Conservation (phyloP, 1,139 yeast genomes). For the Sugiyamaella paludigena region DNA sequence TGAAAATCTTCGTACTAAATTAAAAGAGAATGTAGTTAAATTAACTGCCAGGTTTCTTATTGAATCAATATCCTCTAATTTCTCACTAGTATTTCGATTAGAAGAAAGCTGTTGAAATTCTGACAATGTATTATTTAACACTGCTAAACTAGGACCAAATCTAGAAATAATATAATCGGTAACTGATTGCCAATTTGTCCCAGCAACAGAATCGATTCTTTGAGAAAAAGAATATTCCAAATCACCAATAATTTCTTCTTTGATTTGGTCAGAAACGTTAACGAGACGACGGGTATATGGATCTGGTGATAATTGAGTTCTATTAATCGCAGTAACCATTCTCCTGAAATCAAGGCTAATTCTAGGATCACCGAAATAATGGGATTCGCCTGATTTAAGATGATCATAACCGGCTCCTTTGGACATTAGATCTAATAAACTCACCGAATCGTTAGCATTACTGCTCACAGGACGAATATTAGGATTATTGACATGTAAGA, state of each 20-base stretch:
- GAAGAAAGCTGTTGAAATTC: constrained; percentile 13
- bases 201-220: constrained; percentile 37
- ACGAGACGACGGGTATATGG: constrained; percentile 48
- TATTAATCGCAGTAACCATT: constrained; percentile 50
- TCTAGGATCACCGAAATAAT: constrained; percentile 47
- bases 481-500: constrained; percentile 18
- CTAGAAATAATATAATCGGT: constrained; percentile 48
- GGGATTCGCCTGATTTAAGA: constrained; percentile 43
- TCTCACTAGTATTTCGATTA: too few species aligned
- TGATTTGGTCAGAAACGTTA: constrained; percentile 39
- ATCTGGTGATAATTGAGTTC: constrained; percentile 47
- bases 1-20: constrained; percentile 44
- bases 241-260: constrained; percentile 38
- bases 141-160: constrained; percentile 47
- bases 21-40: constrained; percentile 40
- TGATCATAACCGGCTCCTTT: constrained; percentile 45
- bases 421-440: constrained; percentile 11
- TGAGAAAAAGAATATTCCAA: constrained; percentile 35
- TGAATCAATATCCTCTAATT: constrained; percentile 9
- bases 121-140: constrained; percentile 40
- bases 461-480: background rate
- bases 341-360: constrained; percentile 50
- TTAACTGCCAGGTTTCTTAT: constrained; percentile 24
- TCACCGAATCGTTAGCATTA: background rate
- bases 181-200: constrained; percentile 52